phyloP scores from a whole-genome alignment of 1,139 yeast genomes.

The Yamadazyma mexicana region DNA sequence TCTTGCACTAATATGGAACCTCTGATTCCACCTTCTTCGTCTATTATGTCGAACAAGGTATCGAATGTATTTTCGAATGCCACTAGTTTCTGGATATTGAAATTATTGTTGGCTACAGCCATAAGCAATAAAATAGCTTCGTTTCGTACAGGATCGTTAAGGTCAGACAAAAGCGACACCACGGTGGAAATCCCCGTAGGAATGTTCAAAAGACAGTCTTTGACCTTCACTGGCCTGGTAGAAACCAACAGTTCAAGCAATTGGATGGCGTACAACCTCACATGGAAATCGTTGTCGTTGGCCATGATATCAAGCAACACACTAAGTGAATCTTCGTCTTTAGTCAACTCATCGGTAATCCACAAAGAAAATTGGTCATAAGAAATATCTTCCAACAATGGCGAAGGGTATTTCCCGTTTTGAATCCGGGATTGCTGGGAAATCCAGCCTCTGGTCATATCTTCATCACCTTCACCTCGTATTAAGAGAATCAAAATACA shows the following conservation, averaged over 20 bases:
- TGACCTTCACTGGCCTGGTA: conserved; percentile 71
- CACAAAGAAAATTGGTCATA: conserved; percentile 88
- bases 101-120: conserved; percentile 79
- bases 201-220: conserved; percentile 67
- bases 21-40: conserved; percentile 85
- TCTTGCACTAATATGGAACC: conserved; percentile 93
- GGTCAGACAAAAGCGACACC: conserved; percentile 67
- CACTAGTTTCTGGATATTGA: conserved; percentile 86
- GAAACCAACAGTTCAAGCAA: conserved; percentile 80
- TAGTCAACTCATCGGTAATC: conserved; percentile 93
- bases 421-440: conserved; percentile 75
- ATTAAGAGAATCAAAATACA: conserved; percentile 80
- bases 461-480: conserved; percentile 59
- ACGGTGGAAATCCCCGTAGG: conserved; percentile 82
- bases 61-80: conserved; percentile 96
- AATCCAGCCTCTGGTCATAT: conserved; percentile 66
- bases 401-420: conserved; percentile 83
- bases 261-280: conserved; percentile 78
- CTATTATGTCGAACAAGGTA: conserved; percentile 70
- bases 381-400: conserved; percentile 58
- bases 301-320: conserved; percentile 56
- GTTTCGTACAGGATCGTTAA: conserved; percentile 86
- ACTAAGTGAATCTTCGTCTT: conserved; percentile 58
- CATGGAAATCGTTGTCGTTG: conserved; percentile 64
- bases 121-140: conserved; percentile 82